phyloP scores from a whole-genome alignment of 306 rosid species.

The Cicer arietinum region DNA sequence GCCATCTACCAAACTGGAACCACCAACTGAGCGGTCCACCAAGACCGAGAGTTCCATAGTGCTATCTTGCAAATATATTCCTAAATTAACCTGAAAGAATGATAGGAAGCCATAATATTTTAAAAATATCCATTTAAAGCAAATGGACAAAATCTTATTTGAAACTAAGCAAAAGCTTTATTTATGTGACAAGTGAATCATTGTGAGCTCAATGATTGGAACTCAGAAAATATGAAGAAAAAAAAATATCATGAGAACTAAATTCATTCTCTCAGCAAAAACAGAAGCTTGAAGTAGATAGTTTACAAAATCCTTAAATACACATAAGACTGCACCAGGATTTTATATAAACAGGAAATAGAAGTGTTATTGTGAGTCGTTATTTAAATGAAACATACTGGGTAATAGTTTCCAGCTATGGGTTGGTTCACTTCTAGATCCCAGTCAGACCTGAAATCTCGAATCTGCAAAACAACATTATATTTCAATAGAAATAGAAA shows the following conservation, averaged over 20 bases:
- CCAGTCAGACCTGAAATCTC: conserved; percentile 84
- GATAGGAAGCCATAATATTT: conserved; percentile 27
- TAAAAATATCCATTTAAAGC: conserved; percentile 28
- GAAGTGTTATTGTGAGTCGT: conserved; percentile 3
- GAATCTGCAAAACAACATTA: conserved; percentile 60
- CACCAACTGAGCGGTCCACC: conserved; percentile 85
- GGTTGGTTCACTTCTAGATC: conserved; percentile 85
- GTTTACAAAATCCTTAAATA: conserved; percentile 27
- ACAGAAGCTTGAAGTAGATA: conserved; percentile 10
- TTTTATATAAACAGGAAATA: conserved; percentile 22
- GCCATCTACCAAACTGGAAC: conserved; percentile 82
- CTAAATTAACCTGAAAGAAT: conserved; percentile 71
- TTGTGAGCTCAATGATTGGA: conserved; percentile 22
- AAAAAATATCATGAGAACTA: conserved; percentile 12
- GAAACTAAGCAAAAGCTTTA: conserved; percentile 28
- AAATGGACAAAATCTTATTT: conserved; percentile 33
- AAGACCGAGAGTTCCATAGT: conserved; percentile 66
- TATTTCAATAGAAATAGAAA: conserved; percentile 10
- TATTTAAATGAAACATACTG: conserved; percentile 59
- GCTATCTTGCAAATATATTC: conserved; percentile 70
- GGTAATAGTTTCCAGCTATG: conserved; percentile 89
- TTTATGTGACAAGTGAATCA: conserved; percentile 34
- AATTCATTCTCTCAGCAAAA: conserved; percentile 27
- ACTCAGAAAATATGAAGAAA: conserved; percentile 19
- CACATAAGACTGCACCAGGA: background rate